A percentile compares a stretch with the other conserved stretches of the same genome.
These are phyloP conservation scores for Bryoerythrophyllum caledonicum DNA, from an alignment of 225 moss, liverwort and hornwort species.

Conservation along the genomic window DNA sequence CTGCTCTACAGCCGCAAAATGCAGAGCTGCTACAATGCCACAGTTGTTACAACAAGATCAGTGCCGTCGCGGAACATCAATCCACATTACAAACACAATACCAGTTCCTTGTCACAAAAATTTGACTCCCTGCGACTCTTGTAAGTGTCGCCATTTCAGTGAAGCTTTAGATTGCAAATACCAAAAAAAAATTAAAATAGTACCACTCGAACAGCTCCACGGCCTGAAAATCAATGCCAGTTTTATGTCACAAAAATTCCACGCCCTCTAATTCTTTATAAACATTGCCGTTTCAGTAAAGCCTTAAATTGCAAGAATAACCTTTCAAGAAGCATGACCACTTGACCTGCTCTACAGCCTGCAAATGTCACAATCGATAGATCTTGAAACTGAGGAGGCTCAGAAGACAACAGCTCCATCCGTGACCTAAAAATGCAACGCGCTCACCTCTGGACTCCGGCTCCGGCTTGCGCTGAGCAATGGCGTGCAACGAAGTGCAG, in stretches of 20 bases:
- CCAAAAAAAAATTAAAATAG: background rate
- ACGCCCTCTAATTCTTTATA: background rate
- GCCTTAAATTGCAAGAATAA: background rate
- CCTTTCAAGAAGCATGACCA: background rate
- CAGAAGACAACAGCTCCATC: background rate
- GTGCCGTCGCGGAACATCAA: background rate
- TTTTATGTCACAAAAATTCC: background rate
- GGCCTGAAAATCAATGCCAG: background rate
- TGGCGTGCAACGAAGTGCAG: slow-evolving; percentile 30
- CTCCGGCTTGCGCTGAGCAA: slow-evolving; percentile 39
- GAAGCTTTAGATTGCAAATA: background rate
- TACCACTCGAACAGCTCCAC: background rate
- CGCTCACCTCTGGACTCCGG: slow-evolving; percentile 35
- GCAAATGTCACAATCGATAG: background rate
- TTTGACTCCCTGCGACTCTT: background rate
- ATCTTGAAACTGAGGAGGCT: background rate
- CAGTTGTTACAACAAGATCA: background rate
- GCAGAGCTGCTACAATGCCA: background rate
- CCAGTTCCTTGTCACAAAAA: background rate
- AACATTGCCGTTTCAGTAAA: background rate
- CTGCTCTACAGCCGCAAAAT: background rate
- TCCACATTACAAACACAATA: background rate
- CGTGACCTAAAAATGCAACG: background rate
- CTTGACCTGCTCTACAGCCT: background rate
- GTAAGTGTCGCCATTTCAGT: background rate